Evolutionary conservation across 768 basidiomycete genomes (phyloP).

Genomic region (Pulveroboletus frians): DNA sequence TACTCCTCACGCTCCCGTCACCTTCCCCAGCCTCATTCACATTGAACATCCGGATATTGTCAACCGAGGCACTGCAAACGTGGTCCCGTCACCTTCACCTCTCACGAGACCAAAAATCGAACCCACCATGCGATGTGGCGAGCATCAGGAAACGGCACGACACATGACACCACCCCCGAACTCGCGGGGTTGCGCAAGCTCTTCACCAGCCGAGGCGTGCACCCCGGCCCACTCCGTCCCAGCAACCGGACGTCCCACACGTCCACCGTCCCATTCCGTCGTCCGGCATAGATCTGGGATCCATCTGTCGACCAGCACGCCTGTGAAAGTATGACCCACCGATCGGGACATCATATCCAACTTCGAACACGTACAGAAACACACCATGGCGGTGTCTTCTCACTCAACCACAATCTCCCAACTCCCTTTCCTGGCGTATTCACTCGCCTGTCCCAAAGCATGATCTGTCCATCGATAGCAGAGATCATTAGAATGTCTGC

Average conservation of each 20-base stretch:
- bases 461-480: conserved; percentile 86
- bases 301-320: conserved; percentile 94
- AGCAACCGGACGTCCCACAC: conserved; percentile 91
- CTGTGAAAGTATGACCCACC: conserved; percentile 37
- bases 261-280: conserved; percentile 86
- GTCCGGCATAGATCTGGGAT: conserved; percentile 81
- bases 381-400: conserved; percentile 94
- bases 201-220: conserved; percentile 73
- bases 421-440: conserved; percentile 63
- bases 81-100: conserved; percentile 17
- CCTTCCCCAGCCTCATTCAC: conserved; percentile 69
- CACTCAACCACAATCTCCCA: conserved; percentile 82
- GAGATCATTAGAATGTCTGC: conserved; percentile 83
- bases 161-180: conserved; percentile 88
- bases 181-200: conserved; percentile 82
- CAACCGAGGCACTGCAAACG: conserved; percentile 70
- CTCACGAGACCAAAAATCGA: conserved; percentile 8
- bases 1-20: conserved; percentile 56
- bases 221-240: conserved; percentile 54
- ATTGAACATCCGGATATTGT: conserved; percentile 94
- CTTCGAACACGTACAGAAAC: conserved; percentile 63
- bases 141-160: conserved; percentile 89
- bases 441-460: conserved; percentile 85
- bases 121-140: conserved; percentile 83
- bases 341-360: background rate